Base-by-base conservation (phyloP, 148 eudicot genomes). In the Rhododendron simsii region DNA sequence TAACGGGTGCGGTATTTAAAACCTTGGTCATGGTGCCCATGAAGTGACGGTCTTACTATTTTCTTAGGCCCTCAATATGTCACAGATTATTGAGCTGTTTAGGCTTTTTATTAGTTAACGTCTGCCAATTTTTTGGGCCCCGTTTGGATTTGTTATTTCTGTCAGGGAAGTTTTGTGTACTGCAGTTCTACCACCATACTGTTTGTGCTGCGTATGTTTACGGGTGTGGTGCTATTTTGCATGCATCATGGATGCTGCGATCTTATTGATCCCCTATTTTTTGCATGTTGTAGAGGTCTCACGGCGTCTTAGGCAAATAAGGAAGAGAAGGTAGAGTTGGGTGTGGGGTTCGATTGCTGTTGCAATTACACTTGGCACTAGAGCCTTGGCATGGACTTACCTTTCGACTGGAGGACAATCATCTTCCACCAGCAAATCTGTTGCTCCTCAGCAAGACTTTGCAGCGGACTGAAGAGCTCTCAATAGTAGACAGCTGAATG, bases 271-370 rank as follows among this genome's bases (percentile, higher is more conserved):
- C 23, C 37, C 6, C 16, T 28, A 3, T 37, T 5, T 79, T 78
- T 73, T 61, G 12, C n/a, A 50, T 87, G 59, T 50, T 91, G 55
- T 87, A 97, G 99, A 97, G 86, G 82, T 86, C 16, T 92, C 98
- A 80, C 89, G 99, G 76, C 92, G 86, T 67, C 91, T 93, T 81
- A 90, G 99, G 89, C 98, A 94, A 89, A 93, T 80, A 84, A 92
- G 91, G 89, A 95, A 92, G 90, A 93, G 85, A 89, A 91, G 91
- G 88, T 98, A 93, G 89, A 91, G 84, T 86, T 95, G 95, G 99
- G 81, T 93, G 41, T 97, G 96, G 98, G 94, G 96, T 37, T 92
- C 96, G 20, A 84, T 95, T 83, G 92, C 94, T 28, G 89, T 93
- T 85, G 91, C 93, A 82, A 89, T 95, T 47, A 91, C 95, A 28